Conservation (phyloP, 805 yeast species). For the Candida glaebosa region DNA sequence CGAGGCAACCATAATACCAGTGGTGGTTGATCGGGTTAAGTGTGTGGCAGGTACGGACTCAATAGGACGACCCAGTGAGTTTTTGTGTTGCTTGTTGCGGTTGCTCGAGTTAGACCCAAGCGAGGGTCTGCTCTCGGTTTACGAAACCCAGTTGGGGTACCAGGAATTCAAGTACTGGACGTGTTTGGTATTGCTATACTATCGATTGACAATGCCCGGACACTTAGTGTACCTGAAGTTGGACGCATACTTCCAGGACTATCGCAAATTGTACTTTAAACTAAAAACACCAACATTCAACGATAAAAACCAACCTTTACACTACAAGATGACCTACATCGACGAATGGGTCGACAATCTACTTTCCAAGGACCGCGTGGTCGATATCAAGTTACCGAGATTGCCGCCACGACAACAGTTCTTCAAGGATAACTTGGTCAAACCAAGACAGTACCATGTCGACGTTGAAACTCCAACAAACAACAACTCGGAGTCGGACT, state of each 20-base stretch:
- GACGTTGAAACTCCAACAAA: conserved; percentile 26
- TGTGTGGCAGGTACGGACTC: conserved; percentile 59
- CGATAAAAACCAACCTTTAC: conserved; percentile 17
- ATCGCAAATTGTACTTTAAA: conserved; percentile 55
- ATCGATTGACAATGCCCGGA: conserved; percentile 40
- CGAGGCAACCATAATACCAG: conserved; percentile 36
- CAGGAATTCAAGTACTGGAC: conserved; percentile 69
- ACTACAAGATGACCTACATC: conserved; percentile 45
- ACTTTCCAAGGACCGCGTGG: conserved; percentile 52
- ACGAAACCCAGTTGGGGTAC: conserved; percentile 52
- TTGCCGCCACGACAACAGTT: conserved; percentile 39
- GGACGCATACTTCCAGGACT: conserved; percentile 60
- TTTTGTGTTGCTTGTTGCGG: conserved; percentile 73
- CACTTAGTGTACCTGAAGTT: conserved; percentile 45
- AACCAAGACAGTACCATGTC: conserved; percentile 35
- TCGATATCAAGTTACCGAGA: conserved; percentile 74
- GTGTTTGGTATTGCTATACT: conserved; percentile 65
- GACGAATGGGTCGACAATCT: conserved; percentile 75
- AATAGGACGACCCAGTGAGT: conserved; percentile 61
- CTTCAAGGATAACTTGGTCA: conserved; percentile 40
- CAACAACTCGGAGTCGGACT: conserved; percentile 11
- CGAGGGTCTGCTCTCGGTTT: conserved; percentile 50
- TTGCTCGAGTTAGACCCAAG: conserved; percentile 74
- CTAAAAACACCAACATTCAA: conserved; percentile 26
- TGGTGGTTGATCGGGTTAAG: conserved; percentile 30